A percentile compares a stretch with the other conserved stretches of the same genome.
Conservation (phyloP, 345 rosid genomes). For the Lepidium didymum region DNA sequence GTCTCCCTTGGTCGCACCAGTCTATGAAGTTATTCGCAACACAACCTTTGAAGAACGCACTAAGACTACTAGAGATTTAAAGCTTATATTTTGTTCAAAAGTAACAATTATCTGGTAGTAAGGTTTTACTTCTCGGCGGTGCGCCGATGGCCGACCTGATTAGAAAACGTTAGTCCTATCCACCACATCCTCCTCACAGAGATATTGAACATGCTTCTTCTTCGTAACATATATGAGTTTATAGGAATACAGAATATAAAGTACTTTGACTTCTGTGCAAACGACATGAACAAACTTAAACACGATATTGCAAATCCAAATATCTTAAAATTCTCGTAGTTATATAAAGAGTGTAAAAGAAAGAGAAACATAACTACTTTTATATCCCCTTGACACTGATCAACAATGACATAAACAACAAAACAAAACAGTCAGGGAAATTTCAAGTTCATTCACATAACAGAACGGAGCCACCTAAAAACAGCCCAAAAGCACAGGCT, state of each 20-base stretch:
- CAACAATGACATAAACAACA: conserved; percentile 12
- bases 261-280: neutral
- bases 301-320: neutral
- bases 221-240: neutral
- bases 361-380: neutral
- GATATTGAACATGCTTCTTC: neutral
- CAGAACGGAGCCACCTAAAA: conserved; percentile 5
- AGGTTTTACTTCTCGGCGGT: too few species aligned
- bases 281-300: neutral
- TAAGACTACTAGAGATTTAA: too few species aligned
- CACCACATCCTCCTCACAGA: neutral
- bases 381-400: conserved; percentile 5
- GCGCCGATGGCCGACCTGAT: too few species aligned
- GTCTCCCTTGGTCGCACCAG: too few species aligned
- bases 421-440: conserved; percentile 7
- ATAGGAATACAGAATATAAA: too few species aligned
- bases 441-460: conserved; percentile 25
- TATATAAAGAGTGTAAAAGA: neutral
- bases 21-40: too few species aligned
- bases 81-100: too few species aligned
- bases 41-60: too few species aligned
- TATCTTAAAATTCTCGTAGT: neutral
- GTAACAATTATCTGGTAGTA: too few species aligned
- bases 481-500: neutral
- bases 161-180: too few species aligned